phyloP scores from a whole-genome alignment of 169 alveolate genomes.

The Plasmodium coatneyi region DNA sequence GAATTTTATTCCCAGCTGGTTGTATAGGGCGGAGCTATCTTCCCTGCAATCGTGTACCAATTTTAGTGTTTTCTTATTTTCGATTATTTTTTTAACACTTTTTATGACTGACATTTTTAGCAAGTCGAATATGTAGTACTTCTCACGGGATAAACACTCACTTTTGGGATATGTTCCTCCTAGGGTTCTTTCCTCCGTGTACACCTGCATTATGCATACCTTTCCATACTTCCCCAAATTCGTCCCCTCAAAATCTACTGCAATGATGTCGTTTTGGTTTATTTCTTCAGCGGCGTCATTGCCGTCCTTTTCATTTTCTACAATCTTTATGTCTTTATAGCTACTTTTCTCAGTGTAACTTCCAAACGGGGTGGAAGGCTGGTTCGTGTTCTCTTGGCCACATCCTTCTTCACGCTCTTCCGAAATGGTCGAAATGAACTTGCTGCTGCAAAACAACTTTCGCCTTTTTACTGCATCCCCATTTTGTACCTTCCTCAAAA shows the following conservation, averaged over 20 bases:
- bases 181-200: conserved; percentile 12
- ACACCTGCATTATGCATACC: conserved; percentile 76
- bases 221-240: conserved; percentile 82
- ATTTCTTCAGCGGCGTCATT: conserved; percentile 74
- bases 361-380: neutral
- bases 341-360: neutral
- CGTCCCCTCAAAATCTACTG: conserved; percentile 82
- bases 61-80: conserved; percentile 71
- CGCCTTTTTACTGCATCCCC: conserved; percentile 9
- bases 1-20: conserved; percentile 80
- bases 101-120: conserved; percentile 16
- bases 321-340: conserved; percentile 55
- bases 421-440: conserved; percentile 37
- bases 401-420: neutral
- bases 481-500: conserved; percentile 28
- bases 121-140: conserved; percentile 44
- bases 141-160: conserved; percentile 8
- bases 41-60: conserved; percentile 77
- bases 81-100: conserved; percentile 77
- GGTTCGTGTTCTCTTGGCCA: neutral
- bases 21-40: conserved; percentile 81
- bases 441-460: conserved; percentile 9
- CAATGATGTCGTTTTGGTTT: conserved; percentile 68
- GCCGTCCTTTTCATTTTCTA: conserved; percentile 67
- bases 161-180: neutral